Percentiles rank a stretch among this genome's conserved stretches.
phyloP scores from a whole-genome alignment of 257 asterid species.

The Euphrasia confusa region DNA sequence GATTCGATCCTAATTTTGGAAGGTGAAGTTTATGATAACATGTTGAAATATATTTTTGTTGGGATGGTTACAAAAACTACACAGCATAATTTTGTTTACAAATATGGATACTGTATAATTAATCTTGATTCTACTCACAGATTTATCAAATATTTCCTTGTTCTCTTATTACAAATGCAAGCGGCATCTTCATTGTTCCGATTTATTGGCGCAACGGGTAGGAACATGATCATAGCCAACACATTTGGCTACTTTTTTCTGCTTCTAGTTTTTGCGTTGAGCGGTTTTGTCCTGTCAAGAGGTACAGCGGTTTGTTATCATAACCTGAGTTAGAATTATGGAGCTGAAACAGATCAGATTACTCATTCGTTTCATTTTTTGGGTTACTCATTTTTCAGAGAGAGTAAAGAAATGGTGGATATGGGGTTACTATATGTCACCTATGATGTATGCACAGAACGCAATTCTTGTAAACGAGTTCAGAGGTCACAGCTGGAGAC shows the following conservation, averaged over 20 bases:
- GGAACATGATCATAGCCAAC: slow-evolving; percentile 54
- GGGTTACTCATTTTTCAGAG: slow-evolving; percentile 20
- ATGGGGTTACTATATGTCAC: slow-evolving; percentile 36
- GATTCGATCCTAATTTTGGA: slow-evolving; percentile 41
- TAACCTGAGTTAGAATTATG: background rate
- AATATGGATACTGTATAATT: background rate
- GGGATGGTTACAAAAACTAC: background rate
- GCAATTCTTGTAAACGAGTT: slow-evolving; percentile 48
- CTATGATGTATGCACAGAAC: slow-evolving; percentile 44
- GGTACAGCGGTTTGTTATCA: slow-evolving; percentile 24
- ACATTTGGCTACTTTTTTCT: slow-evolving; percentile 42
- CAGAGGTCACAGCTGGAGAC: slow-evolving; percentile 45
- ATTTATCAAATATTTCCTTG: slow-evolving; percentile 37
- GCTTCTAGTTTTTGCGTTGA: slow-evolving; percentile 35
- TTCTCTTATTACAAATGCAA: slow-evolving; percentile 38
- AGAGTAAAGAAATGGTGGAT: slow-evolving; percentile 38
- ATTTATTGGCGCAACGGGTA: slow-evolving; percentile 48
- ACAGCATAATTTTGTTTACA: background rate
- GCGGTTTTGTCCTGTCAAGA: slow-evolving; percentile 50
- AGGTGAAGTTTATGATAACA: slow-evolving; percentile 28
- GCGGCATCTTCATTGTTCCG: slow-evolving; percentile 46
- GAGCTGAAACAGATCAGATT: background rate
- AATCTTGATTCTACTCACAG: slow-evolving; percentile 25
- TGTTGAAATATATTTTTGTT: background rate
- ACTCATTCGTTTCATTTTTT: background rate